A percentile compares a stretch with the other conserved stretches of the same genome.
Conservation (phyloP, 306 rosid genomes). For the Trichosanthes cucumerina region DNA sequence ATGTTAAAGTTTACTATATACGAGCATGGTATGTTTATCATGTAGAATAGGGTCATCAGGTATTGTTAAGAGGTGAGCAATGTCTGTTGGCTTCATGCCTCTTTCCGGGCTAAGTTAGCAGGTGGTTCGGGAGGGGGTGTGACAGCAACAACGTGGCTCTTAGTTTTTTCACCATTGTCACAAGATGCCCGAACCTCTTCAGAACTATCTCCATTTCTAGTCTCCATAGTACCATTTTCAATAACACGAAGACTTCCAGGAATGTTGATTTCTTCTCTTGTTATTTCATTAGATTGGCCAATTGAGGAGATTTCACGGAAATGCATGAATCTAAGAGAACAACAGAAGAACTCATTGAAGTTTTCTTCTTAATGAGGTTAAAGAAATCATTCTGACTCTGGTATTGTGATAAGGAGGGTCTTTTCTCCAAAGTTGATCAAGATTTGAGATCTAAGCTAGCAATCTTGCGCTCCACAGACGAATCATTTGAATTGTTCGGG, state of each 20-base stretch:
- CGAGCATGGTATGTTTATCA: too few relatives aligned
- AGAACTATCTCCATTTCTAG: slow-evolving; percentile 41
- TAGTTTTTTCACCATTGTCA: slow-evolving; percentile 23
- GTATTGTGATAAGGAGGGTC: slow-evolving; percentile 62
- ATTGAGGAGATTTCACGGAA: slow-evolving; percentile 36
- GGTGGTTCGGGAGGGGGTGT: too few relatives aligned
- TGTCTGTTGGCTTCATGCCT: too few relatives aligned
- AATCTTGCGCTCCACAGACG: slow-evolving; percentile 52
- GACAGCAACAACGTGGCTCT: slow-evolving; percentile 34
- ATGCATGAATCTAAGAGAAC: slow-evolving; percentile 45
- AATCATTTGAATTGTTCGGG: slow-evolving; percentile 38
- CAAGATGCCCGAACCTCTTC: slow-evolving; percentile 37
- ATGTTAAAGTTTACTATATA: too few relatives aligned
- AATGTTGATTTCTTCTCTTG: slow-evolving; percentile 27
- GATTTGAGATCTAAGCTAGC: slow-evolving; percentile 57
- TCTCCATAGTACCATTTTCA: slow-evolving; percentile 46
- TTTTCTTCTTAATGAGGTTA: slow-evolving; percentile 73
- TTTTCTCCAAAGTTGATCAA: slow-evolving; percentile 65
- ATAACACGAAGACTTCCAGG: slow-evolving; percentile 37
- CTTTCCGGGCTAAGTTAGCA: too few relatives aligned
- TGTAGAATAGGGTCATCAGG: too few relatives aligned
- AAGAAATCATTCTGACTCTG: slow-evolving; percentile 97
- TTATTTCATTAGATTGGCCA: slow-evolving; percentile 54
- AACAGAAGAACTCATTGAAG: slow-evolving; percentile 38
- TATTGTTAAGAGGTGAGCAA: too few relatives aligned